Percentiles rank a stretch among this genome's conserved stretches.
These are phyloP conservation scores for Taiozyma sp. DNA, from an alignment of 1,139 yeast genomes.

Conservation along the genomic window DNA sequence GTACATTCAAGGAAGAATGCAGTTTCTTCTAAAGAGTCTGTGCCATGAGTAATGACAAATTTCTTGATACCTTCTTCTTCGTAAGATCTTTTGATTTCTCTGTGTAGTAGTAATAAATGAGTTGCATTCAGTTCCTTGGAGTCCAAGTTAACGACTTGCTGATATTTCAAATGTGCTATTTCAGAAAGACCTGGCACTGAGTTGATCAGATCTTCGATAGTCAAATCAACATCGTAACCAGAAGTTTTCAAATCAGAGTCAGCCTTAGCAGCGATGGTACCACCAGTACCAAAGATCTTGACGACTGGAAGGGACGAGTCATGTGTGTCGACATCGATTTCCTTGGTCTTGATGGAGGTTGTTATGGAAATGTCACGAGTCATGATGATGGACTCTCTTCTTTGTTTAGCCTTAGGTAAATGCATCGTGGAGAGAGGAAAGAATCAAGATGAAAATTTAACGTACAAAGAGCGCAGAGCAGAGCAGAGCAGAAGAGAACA, in stretches of 20 bases:
- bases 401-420: neutral
- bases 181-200: conserved; percentile 58
- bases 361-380: conserved; percentile 16
- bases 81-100: conserved; percentile 36
- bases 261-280: conserved; percentile 70
- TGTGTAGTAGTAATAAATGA: conserved; percentile 33
- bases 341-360: conserved; percentile 17
- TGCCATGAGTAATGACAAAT: conserved; percentile 68
- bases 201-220: conserved; percentile 55
- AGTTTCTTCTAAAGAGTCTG: conserved; percentile 70
- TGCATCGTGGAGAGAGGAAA: neutral
- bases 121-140: conserved; percentile 55
- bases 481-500: too few species aligned
- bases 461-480: neutral
- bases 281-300: conserved; percentile 68
- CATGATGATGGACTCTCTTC: neutral
- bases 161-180: conserved; percentile 56
- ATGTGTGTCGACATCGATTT: conserved; percentile 22
- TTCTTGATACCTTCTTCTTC: conserved; percentile 41
- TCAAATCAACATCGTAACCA: conserved; percentile 62
- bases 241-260: conserved; percentile 55
- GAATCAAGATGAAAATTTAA: neutral
- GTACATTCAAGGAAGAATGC: conserved; percentile 63
- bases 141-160: conserved; percentile 61
- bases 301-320: conserved; percentile 31